Evolutionary conservation across 441 rosid species (phyloP).

Genomic region (Populus hybrid): DNA sequence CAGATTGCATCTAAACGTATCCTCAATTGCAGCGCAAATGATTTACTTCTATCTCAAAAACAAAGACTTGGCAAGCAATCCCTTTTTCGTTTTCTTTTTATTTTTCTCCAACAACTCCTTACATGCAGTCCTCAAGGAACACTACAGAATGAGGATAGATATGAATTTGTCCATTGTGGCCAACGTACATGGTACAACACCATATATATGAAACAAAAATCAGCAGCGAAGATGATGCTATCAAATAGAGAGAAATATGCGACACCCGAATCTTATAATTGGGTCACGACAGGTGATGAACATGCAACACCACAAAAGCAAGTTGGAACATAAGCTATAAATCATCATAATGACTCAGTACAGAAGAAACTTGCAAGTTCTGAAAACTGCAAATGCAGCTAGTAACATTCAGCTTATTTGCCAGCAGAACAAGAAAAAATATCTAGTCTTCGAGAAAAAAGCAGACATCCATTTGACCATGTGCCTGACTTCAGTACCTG

Average conservation of each 20-base stretch:
- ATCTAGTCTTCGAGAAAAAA: background rate
- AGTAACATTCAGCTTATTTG: conserved; percentile 14
- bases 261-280: background rate
- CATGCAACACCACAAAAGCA: background rate
- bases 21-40: no score
- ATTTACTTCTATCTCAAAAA: no score
- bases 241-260: background rate
- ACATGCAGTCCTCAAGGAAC: no score
- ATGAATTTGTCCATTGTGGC: no score
- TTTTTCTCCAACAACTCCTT: no score
- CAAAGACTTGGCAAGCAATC: no score
- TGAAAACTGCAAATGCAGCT: conserved; percentile 10
- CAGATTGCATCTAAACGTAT: no score
- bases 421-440: background rate
- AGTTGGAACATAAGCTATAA: background rate
- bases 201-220: background rate
- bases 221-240: background rate
- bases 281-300: background rate
- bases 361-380: background rate
- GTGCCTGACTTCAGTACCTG: conserved; percentile 49
- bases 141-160: no score
- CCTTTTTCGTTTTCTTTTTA: no score
- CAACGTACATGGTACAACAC: no score
- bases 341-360: background rate
- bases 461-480: conserved; percentile 3